Evolutionary conservation across 2,329 filamentous ascomycete genomes (phyloP).

Genomic region (Clonostachys sp.): DNA sequence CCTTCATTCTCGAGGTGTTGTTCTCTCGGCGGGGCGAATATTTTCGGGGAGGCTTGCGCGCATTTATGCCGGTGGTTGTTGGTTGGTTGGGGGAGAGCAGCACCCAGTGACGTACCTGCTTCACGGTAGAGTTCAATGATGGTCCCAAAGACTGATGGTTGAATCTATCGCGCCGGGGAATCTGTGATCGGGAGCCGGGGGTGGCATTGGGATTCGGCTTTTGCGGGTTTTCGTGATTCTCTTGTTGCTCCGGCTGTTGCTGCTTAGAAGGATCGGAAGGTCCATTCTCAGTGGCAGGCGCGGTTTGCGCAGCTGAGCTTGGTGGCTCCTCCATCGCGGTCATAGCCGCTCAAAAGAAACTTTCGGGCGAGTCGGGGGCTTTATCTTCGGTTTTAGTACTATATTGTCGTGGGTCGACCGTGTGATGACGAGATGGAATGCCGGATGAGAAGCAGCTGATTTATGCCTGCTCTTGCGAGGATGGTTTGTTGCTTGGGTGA

Average conservation of each 20-base stretch:
- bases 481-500: too few species aligned
- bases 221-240: slow-evolving; percentile 9
- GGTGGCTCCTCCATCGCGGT: neutral
- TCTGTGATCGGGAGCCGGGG: slow-evolving; percentile 15
- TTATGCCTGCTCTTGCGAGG: neutral
- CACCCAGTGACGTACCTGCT: slow-evolving; percentile 48
- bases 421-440: neutral
- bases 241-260: slow-evolving; percentile 4
- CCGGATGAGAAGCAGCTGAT: neutral
- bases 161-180: slow-evolving; percentile 43
- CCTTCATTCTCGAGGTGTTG: neutral
- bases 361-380: neutral
- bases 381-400: neutral
- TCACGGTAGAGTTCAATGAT: slow-evolving; percentile 59
- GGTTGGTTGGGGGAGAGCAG: neutral
- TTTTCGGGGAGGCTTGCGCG: neutral
- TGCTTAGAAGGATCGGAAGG: neutral
- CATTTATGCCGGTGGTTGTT: neutral
- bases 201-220: slow-evolving; percentile 10
- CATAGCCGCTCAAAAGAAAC: neutral
- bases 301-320: neutral
- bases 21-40: neutral
- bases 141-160: slow-evolving; percentile 64
- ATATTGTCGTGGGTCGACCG: neutral
- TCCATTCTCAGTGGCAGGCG: neutral